Conservation (phyloP, 179 eudicot species). For the Patellifolia procumbens region DNA sequence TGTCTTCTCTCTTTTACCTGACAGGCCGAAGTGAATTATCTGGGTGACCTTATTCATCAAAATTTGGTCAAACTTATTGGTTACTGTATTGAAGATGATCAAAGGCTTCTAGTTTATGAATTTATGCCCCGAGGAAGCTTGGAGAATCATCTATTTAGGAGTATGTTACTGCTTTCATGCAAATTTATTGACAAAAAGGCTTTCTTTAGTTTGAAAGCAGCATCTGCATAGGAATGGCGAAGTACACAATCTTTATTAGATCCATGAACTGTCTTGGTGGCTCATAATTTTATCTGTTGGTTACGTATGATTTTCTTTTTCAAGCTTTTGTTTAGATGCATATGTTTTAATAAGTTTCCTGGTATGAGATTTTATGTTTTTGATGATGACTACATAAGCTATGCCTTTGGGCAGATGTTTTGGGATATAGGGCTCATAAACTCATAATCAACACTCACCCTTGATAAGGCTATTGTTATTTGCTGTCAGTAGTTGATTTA, state of each 20-base stretch:
- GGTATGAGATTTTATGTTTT: background rate
- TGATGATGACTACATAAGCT: background rate
- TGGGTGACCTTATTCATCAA: slow-evolving; percentile 75
- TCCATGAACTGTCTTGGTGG: background rate
- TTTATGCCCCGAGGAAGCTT: slow-evolving; percentile 97
- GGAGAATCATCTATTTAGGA: slow-evolving; percentile 94
- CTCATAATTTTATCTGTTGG: background rate
- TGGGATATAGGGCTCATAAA: background rate
- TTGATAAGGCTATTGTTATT: background rate
- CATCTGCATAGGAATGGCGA: background rate
- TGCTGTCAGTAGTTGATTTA: background rate
- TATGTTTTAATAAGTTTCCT: background rate
- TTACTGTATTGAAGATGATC: slow-evolving; percentile 95
- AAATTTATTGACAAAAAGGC: background rate
- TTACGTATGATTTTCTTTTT: background rate
- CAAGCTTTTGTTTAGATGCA: background rate
- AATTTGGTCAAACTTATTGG: slow-evolving; percentile 90
- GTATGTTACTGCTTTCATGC: slow-evolving; percentile 46
- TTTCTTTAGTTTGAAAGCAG: slow-evolving; percentile 1
- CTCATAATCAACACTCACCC: background rate
- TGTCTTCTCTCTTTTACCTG: slow-evolving; percentile 19
- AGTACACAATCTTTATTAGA: background rate
- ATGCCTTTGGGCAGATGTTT: background rate
- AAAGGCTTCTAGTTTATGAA: slow-evolving; percentile 85
- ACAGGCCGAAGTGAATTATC: slow-evolving; percentile 90